phyloP scores from a whole-genome alignment of 1,139 yeast species.

The Suhomyces ambrosiae region DNA sequence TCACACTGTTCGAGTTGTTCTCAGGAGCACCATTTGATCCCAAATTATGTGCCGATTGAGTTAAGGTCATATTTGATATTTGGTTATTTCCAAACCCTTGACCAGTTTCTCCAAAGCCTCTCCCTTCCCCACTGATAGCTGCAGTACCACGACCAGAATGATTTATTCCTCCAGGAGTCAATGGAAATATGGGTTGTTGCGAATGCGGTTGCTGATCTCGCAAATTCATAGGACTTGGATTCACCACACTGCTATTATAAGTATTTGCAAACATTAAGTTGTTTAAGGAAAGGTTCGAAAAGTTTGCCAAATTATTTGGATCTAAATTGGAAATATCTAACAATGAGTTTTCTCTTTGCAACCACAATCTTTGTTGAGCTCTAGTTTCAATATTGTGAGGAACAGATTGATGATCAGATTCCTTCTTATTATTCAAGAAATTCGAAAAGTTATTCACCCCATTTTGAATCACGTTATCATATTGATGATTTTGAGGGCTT shows the following conservation, averaged over 20 bases:
- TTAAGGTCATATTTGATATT: conserved; percentile 2
- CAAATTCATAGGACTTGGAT: conserved; percentile 8
- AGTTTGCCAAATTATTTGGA: conserved; percentile 35
- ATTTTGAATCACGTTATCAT: conserved; percentile 17
- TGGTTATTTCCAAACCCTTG: not conserved
- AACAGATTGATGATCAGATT: conserved; percentile 11
- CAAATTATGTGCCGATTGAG: not conserved
- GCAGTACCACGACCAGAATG: conserved; percentile 8
- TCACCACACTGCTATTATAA: conserved; percentile 20
- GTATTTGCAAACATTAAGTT: conserved; percentile 51
- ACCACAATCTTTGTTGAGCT: conserved; percentile 82
- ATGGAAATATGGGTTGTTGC: conserved; percentile 12
- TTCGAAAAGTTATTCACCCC: conserved; percentile 37
- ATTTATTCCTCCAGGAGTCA: conserved; percentile 15
- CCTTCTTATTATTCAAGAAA: conserved; percentile 26
- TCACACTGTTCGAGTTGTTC: conserved; percentile 16
- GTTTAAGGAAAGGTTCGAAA: conserved; percentile 47
- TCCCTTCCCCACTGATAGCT: conserved; percentile 2
- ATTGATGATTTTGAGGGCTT: not conserved
- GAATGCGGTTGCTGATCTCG: conserved; percentile 6
- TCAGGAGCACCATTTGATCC: not conserved
- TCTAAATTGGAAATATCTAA: conserved; percentile 54
- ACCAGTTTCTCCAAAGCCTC: conserved; percentile 1
- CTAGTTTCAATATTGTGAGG: conserved; percentile 51
- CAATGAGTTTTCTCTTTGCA: conserved; percentile 74